Evolutionary conservation across 768 basidiomycete species (phyloP), one percentile per base, ranked within the genome.

Genomic region (Lactifluus hygrophoroides): DNA sequence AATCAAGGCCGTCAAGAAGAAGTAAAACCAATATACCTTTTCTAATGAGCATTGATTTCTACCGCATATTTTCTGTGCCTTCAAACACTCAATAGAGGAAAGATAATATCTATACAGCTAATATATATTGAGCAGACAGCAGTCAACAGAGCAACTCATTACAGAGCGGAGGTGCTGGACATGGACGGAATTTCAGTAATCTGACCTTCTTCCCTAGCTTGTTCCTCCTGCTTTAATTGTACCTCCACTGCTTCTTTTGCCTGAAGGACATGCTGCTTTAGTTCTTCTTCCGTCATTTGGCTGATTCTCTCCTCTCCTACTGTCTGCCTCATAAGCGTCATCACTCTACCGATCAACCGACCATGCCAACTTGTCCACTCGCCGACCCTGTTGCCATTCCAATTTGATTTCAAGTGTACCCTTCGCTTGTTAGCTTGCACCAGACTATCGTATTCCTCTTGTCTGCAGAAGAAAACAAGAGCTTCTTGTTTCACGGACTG

Each of bases 1-100:
- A 68, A 86, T 96, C 61, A 96, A 90, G 75, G 83, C 84, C 62
- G 85, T 94, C 58, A 94, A 93, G 78, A 97, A 95, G 82, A 96
- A 96, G 77, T 96, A 90, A 80, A 72, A 32, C 28, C 19, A 32
- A 6, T 55, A 48, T 65, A 57, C 27, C 32, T 46, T 14, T 45
- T 30, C 21, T 54, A 53, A 34, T 35, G n/a, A 19, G 30, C 44
- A 32, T 56, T 14, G 28, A 50, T 44, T n/a, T 35, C 43, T 35
- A 16, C 46, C 16, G 7, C 19, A 42, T 49, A 25, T 16, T 21
- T 28, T 28, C 35, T 17, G 28, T 52, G 17, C n/a, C 28, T n/a
- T 5, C 44, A 32, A n/a, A 30, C 14, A 28, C n/a, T 16, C 32
- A 19, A 21, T 51, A 27, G 2, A 17, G 3, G 51, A 19, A 27